These are phyloP conservation scores for Boletus smithii DNA, from an alignment of 1,284 basidiomycete species.

Conservation along the genomic window DNA sequence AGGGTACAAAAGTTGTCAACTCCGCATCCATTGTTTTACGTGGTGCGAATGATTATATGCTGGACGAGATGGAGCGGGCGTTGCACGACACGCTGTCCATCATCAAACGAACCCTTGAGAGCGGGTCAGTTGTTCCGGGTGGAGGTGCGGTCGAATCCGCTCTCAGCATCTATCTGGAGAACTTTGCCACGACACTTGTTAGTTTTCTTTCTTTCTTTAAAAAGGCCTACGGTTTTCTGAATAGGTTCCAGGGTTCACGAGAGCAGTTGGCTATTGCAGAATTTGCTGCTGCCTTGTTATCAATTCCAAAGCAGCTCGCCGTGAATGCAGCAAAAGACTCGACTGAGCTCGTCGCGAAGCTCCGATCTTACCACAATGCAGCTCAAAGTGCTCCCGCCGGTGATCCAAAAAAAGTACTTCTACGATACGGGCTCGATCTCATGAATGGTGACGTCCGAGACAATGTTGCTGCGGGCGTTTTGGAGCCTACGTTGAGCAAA, in stretches of 20 bases:
- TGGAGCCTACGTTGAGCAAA: constrained; percentile 97
- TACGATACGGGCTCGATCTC: constrained; percentile 95
- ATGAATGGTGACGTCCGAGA: constrained; percentile 94
- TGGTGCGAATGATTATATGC: constrained; percentile 98
- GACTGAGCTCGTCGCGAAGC: constrained; percentile 95
- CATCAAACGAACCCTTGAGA: constrained; percentile 97
- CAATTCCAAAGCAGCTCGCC: constrained; percentile 96
- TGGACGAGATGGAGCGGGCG: constrained; percentile 99
- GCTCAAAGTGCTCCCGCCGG: constrained; percentile 88
- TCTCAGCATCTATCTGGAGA: constrained; percentile 96
- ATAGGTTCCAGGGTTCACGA: constrained; percentile 73
- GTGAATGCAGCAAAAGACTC: constrained; percentile 99
- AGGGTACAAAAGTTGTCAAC: constrained; percentile 96
- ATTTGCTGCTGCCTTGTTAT: constrained; percentile 89
- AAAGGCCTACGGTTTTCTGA: constrained; percentile 8
- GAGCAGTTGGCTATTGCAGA: constrained; percentile 99
- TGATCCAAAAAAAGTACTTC: constrained; percentile 93
- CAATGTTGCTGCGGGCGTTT: constrained; percentile 89
- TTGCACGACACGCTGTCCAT: constrained; percentile 94
- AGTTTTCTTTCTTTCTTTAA: constrained; percentile 31
- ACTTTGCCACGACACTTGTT: constrained; percentile 96
- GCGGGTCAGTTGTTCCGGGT: constrained; percentile 93
- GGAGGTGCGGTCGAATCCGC: constrained; percentile 98
- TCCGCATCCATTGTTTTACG: constrained; percentile 92
- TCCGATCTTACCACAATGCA: constrained; percentile 95